These are phyloP conservation scores for Onygenales sp. DNA, from an alignment of 2,329 filamentous ascomycete species.

Conservation along the genomic window DNA sequence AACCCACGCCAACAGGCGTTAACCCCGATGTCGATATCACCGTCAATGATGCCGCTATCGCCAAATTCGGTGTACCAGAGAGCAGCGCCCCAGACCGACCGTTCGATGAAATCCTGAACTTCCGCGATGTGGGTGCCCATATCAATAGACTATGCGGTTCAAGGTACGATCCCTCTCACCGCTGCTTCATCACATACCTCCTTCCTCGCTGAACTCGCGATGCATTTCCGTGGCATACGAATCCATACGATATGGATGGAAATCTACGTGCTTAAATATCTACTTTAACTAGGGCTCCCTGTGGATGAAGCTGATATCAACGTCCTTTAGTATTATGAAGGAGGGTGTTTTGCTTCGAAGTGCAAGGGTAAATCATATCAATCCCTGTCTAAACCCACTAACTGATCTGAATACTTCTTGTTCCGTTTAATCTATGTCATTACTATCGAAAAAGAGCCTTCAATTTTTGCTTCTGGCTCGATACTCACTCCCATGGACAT, in stretches of 20 bases:
- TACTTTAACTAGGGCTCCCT: background rate
- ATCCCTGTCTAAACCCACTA: background rate
- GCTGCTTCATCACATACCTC: no score
- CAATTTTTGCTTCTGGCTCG: no score
- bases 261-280: background rate
- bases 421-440: background rate
- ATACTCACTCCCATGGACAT: no score
- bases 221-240: no score
- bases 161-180: conserved; percentile 34
- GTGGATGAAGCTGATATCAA: background rate
- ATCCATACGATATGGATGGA: no score
- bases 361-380: conserved; percentile 46
- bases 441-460: background rate
- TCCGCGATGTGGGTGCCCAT: conserved; percentile 63
- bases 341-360: conserved; percentile 61
- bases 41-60: background rate
- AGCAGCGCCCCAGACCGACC: conserved; percentile 19
- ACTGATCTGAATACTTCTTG: background rate
- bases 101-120: conserved; percentile 59
- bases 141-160: conserved; percentile 52
- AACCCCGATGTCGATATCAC: conserved; percentile 12
- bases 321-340: conserved; percentile 35
- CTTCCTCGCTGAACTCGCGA: no score
- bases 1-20: conserved; percentile 45
- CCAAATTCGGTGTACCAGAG: background rate